phyloP scores from a whole-genome alignment of 164 flowering plant species.

The Sedum album region DNA sequence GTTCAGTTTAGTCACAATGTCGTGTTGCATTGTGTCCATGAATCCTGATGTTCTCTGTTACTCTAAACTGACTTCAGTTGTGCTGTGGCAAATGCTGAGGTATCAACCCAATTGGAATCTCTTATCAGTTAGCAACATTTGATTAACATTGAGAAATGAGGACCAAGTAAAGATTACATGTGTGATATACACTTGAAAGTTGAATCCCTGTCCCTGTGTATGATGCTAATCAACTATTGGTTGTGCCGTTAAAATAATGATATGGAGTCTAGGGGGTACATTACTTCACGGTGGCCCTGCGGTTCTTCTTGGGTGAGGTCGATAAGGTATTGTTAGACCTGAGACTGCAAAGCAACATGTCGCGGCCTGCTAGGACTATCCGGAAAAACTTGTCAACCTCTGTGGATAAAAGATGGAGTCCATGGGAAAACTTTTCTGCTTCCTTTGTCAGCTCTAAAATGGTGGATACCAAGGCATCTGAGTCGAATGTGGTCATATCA shows the following conservation, averaged over 20 bases:
- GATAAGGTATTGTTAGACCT: slow-evolving; percentile 28
- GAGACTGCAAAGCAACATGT: slow-evolving; percentile 67
- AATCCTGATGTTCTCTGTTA: not conserved
- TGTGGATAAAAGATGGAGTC: slow-evolving; percentile 54
- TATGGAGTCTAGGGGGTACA: not conserved
- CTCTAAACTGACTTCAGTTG: not conserved
- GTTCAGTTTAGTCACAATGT: not conserved
- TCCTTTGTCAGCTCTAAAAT: slow-evolving; percentile 25
- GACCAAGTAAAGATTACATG: no score
- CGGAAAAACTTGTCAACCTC: slow-evolving; percentile 83
- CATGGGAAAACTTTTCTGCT: slow-evolving; percentile 41
- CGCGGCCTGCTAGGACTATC: slow-evolving; percentile 65
- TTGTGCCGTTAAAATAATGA: not conserved
- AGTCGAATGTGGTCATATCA: slow-evolving; percentile 20
- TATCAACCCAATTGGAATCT: no score
- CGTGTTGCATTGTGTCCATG: not conserved
- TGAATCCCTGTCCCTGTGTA: not conserved
- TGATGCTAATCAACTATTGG: not conserved
- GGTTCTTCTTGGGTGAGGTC: slow-evolving; percentile 9
- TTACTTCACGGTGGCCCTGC: not conserved
- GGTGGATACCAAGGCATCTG: slow-evolving; percentile 23
- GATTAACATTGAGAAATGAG: no score
- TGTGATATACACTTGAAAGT: no score
- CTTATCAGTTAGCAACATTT: no score
- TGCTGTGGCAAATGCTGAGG: no score